These are phyloP conservation scores for Ceratocystis eucalypticola DNA, from an alignment of 2,329 filamentous ascomycete species.

Conservation along the genomic window DNA sequence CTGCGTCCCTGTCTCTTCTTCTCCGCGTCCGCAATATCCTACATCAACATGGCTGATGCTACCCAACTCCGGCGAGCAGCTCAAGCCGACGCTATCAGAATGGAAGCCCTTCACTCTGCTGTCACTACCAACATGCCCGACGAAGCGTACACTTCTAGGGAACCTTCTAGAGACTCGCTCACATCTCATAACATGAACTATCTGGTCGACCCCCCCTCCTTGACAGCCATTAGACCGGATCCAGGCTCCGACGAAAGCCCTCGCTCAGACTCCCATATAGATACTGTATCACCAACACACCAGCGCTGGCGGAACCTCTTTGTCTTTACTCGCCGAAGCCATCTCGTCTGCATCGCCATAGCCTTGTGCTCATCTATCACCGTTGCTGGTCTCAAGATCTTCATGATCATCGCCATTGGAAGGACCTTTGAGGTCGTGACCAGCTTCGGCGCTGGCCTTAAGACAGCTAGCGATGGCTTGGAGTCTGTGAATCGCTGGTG, in stretches of 20 bases:
- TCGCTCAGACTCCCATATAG: not conserved
- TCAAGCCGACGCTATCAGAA: not conserved
- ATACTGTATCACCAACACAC: not conserved
- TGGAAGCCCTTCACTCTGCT: not conserved
- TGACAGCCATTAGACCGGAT: not conserved
- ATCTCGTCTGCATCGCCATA: slow-evolving; percentile 40
- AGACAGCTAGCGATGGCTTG: slow-evolving; percentile 39
- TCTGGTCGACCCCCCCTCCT: too few species aligned
- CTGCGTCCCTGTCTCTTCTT: not conserved
- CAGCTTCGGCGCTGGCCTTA: slow-evolving; percentile 44
- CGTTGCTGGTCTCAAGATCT: slow-evolving; percentile 49
- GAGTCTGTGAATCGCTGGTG: slow-evolving; percentile 39
- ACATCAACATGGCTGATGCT: not conserved
- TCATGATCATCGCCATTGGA: slow-evolving; percentile 58
- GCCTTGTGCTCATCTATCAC: slow-evolving; percentile 44
- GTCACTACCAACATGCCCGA: not conserved
- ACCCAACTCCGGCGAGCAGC: not conserved
- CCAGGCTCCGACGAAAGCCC: not conserved
- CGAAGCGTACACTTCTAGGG: not conserved
- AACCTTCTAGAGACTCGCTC: not conserved
- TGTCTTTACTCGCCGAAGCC: slow-evolving; percentile 51
- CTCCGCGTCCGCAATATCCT: not conserved
- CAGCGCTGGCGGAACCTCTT: slow-evolving; percentile 43
- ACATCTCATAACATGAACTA: not conserved
- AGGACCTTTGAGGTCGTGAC: slow-evolving; percentile 61